Conservation (phyloP, 1,284 basidiomycete species). For the Fomitopsis betulina region DNA sequence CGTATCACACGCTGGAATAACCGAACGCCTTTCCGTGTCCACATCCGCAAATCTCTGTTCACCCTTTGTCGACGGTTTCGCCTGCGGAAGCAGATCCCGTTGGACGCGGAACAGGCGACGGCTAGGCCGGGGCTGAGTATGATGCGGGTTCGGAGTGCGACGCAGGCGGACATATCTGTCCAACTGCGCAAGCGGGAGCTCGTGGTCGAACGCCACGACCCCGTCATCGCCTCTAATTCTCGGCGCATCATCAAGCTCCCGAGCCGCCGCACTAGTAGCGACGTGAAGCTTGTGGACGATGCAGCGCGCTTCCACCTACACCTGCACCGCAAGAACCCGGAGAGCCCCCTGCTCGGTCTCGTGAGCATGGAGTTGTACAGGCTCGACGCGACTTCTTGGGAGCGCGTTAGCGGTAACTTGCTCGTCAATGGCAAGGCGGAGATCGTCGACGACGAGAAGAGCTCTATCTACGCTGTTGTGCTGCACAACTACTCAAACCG, state of each 20-base stretch:
- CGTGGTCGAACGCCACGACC: conserved; percentile 34
- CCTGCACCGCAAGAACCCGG: conserved; percentile 38
- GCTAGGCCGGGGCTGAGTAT: conserved; percentile 30
- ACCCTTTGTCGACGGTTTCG: conserved; percentile 35
- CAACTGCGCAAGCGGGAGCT: conserved; percentile 31
- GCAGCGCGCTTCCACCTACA: conserved; percentile 44
- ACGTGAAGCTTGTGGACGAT: conserved; percentile 33
- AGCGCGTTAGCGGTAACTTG: conserved; percentile 32
- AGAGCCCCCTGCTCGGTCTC: conserved; percentile 30
- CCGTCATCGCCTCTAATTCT: conserved; percentile 26
- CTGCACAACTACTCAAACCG: conserved; percentile 36
- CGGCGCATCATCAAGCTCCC: conserved; percentile 31
- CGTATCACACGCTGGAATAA: conserved; percentile 53
- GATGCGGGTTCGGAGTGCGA: conserved; percentile 29
- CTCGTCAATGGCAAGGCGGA: conserved; percentile 34
- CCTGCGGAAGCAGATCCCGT: conserved; percentile 24
- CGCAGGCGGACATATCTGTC: conserved; percentile 38
- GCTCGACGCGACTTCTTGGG: conserved; percentile 30
- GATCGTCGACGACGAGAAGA: conserved; percentile 28
- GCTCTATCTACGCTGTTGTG: conserved; percentile 33
- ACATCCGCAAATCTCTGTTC: conserved; percentile 35
- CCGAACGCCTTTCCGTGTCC: conserved; percentile 41
- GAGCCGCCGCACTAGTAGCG: conserved; percentile 25
- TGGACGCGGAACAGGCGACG: conserved; percentile 8
- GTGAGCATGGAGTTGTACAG: conserved; percentile 36